A percentile compares a stretch with the other conserved stretches of the same genome.
Conservation (phyloP, 2,329 filamentous ascomycete species). For the Fusarium sp. region DNA sequence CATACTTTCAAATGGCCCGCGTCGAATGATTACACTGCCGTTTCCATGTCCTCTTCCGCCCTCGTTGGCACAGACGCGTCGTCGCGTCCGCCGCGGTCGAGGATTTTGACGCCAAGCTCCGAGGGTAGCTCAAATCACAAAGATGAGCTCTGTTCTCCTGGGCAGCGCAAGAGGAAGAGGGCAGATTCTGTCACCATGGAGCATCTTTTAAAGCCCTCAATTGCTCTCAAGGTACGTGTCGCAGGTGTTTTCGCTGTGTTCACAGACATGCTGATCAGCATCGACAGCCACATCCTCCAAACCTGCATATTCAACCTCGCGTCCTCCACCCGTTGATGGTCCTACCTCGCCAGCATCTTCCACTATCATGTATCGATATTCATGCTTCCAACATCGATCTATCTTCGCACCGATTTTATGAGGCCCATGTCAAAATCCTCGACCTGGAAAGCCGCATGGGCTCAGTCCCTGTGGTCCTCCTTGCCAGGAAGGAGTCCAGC, state of each 20-base stretch:
- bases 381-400: conserved; percentile 59
- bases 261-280: conserved; percentile 10
- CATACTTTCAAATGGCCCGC: conserved; percentile 26
- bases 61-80: conserved; percentile 56
- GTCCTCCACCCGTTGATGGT: conserved; percentile 68
- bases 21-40: conserved; percentile 28
- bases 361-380: conserved; percentile 69
- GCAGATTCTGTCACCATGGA: conserved; percentile 55
- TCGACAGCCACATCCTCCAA: conserved; percentile 63
- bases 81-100: conserved; percentile 57
- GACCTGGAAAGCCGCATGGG: conserved; percentile 69
- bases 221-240: conserved; percentile 59
- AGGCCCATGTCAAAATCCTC: conserved; percentile 68
- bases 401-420: conserved; percentile 63
- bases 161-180: conserved; percentile 49
- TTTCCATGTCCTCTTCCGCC: conserved; percentile 48
- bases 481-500: conserved; percentile 66
- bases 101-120: conserved; percentile 53
- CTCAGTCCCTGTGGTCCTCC: conserved; percentile 62
- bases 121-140: conserved; percentile 51
- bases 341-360: conserved; percentile 65
- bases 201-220: conserved; percentile 59
- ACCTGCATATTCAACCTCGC: conserved; percentile 60
- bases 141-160: conserved; percentile 44
- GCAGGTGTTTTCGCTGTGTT: neutral